These are phyloP conservation scores for Phytopythium mirpurense DNA, from an alignment of 352 stramenopile species.

Conservation along the genomic window DNA sequence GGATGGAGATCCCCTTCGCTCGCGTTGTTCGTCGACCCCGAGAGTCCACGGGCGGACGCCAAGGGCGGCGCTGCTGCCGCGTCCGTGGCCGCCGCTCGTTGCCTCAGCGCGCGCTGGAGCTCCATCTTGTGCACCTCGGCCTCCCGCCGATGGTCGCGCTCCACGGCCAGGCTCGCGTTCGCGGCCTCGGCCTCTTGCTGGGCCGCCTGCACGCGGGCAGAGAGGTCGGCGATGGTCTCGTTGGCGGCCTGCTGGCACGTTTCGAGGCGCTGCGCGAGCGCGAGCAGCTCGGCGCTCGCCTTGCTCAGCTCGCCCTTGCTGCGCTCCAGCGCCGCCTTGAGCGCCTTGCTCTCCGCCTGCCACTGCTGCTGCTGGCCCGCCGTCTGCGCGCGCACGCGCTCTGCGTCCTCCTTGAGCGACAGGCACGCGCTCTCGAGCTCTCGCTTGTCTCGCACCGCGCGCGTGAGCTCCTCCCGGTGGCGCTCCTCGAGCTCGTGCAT, in stretches of 20 bases:
- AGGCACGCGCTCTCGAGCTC: slow-evolving; percentile 43
- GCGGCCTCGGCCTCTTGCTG: slow-evolving; percentile 52
- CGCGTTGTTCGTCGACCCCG: not conserved
- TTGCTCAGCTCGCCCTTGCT: slow-evolving; percentile 49
- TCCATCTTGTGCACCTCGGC: slow-evolving; percentile 57
- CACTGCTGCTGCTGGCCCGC: slow-evolving; percentile 32
- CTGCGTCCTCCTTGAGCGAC: slow-evolving; percentile 49
- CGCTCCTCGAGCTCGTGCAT: slow-evolving; percentile 45
- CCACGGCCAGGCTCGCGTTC: slow-evolving; percentile 33
- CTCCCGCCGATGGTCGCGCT: slow-evolving; percentile 51
- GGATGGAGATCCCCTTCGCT: not conserved
- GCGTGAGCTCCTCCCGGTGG: slow-evolving; percentile 39
- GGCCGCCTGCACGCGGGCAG: slow-evolving; percentile 31
- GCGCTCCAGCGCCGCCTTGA: slow-evolving; percentile 50
- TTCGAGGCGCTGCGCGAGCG: slow-evolving; percentile 47
- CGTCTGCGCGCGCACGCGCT: slow-evolving; percentile 33
- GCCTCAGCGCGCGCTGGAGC: slow-evolving; percentile 38
- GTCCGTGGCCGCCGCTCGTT: slow-evolving; percentile 10
- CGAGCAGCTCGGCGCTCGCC: slow-evolving; percentile 32
- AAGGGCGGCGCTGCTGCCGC: not conserved
- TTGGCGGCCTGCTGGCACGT: slow-evolving; percentile 47
- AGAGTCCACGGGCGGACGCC: not conserved
- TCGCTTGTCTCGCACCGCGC: slow-evolving; percentile 45
- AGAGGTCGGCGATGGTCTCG: slow-evolving; percentile 57
- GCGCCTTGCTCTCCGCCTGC: slow-evolving; percentile 32